Evolutionary conservation across 257 asterid genomes (phyloP).

Genomic region (Apocynum venetum): DNA sequence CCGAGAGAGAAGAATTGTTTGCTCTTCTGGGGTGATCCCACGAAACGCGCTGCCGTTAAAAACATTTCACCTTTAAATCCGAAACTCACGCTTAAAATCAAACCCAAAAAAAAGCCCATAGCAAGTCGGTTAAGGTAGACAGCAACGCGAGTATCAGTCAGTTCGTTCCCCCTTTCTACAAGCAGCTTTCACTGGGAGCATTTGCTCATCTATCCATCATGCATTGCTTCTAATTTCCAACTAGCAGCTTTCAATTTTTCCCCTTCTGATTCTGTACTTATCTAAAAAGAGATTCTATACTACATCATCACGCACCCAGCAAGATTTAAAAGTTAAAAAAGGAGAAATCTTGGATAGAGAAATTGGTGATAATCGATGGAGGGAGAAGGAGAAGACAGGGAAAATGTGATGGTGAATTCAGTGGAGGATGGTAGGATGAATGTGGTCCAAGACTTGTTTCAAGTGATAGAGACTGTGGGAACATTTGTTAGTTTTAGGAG

Average conservation of each 20-base stretch:
- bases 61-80: background rate
- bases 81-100: background rate
- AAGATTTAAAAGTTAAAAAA: background rate
- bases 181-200: background rate
- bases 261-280: background rate
- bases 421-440: conserved; percentile 22
- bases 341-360: background rate
- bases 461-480: conserved; percentile 40
- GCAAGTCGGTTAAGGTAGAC: background rate
- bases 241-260: background rate
- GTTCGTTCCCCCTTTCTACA: background rate
- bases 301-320: background rate
- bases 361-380: conserved; percentile 2
- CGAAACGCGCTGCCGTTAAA: background rate
- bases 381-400: conserved; percentile 21
- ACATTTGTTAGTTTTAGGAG: conserved; percentile 37
- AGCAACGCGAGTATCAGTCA: background rate
- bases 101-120: background rate
- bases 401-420: conserved; percentile 6
- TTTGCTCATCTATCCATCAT: background rate
- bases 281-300: background rate
- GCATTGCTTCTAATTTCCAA: conserved; percentile 4
- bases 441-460: conserved; percentile 37
- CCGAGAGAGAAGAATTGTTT: too few species aligned
- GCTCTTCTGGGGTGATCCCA: background rate